A percentile compares a stretch with the other conserved stretches of the same genome.
Conservation (phyloP, 2,329 filamentous ascomycete species). For the Paecilomyces sp. region DNA sequence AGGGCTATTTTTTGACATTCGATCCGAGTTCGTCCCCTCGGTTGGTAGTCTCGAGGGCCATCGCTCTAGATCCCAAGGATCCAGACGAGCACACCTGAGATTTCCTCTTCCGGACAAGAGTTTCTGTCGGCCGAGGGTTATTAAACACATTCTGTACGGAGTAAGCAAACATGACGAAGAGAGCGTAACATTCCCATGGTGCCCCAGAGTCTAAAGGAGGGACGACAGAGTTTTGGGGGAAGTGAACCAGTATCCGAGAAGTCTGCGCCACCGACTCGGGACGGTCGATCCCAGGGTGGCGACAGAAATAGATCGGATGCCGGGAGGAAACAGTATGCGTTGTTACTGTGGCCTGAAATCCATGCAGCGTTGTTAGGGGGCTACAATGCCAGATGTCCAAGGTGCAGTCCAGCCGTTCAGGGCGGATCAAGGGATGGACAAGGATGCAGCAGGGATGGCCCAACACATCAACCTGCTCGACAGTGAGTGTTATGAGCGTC, state of each 20-base stretch:
- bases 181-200: not conserved
- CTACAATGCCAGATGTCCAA: not conserved
- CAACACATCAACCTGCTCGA: not conserved
- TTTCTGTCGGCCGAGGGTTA: not conserved
- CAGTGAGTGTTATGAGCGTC: not conserved
- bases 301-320: constrained; percentile 2
- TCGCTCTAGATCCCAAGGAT: not conserved
- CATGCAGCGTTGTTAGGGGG: constrained; percentile 1
- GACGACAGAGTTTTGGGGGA: not conserved
- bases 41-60: not conserved
- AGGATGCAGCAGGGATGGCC: not conserved
- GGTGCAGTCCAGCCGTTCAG: not conserved
- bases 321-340: not conserved
- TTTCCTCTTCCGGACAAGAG: not conserved
- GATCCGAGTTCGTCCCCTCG: not conserved
- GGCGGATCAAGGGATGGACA: not conserved
- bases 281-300: constrained; percentile 1
- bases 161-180: not conserved
- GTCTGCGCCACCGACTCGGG: constrained; percentile 1
- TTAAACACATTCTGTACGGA: not conserved
- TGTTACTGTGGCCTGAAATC: not conserved
- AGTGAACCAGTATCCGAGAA: not conserved
- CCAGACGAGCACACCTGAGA: not conserved
- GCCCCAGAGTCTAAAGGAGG: not conserved
- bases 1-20: not conserved